Conservation (phyloP, 192 early-diverging fungal genomes). For the Mortierella hygrophila region DNA sequence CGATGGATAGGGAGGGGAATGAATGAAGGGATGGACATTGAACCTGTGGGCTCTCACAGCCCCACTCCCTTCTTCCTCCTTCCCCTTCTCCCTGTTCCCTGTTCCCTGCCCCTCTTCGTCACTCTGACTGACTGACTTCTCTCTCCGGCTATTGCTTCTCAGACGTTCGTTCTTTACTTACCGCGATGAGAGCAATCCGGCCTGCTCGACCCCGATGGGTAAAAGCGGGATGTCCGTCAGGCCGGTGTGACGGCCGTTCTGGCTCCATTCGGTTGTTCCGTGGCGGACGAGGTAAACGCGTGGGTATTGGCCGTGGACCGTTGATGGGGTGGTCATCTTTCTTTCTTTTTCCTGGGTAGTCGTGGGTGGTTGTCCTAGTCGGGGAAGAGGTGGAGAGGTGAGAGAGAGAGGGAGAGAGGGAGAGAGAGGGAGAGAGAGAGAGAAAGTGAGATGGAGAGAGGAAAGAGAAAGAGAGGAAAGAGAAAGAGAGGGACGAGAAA, state of each 20-base stretch:
- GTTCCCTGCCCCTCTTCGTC: background rate
- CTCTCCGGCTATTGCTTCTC: background rate
- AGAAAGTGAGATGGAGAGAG: background rate
- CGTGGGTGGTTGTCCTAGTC: background rate
- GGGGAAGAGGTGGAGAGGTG: background rate
- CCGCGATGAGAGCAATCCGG: conserved; percentile 43
- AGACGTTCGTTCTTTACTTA: conserved; percentile 7
- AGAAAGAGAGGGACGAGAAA: too few relatives aligned
- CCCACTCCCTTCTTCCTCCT: background rate
- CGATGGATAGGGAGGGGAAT: background rate
- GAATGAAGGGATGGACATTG: background rate
- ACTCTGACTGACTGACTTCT: too few relatives aligned
- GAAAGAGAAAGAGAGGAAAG: background rate
- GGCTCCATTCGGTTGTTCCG: conserved; percentile 63
- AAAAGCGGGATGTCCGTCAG: conserved; percentile 56
- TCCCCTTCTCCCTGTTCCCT: background rate
- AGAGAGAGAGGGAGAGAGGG: background rate
- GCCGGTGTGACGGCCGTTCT: conserved; percentile 58
- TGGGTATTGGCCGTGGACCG: conserved; percentile 49
- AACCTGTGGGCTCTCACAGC: background rate
- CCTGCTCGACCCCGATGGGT: conserved; percentile 53
- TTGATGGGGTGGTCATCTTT: conserved; percentile 44
- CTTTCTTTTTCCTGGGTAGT: background rate
- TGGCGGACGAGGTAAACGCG: conserved; percentile 61
- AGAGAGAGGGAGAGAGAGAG: background rate